A percentile compares a stretch with the other conserved stretches of the same genome.
phyloP scores from a whole-genome alignment of 345 rosid genomes.

The Populus ilicifolia region DNA sequence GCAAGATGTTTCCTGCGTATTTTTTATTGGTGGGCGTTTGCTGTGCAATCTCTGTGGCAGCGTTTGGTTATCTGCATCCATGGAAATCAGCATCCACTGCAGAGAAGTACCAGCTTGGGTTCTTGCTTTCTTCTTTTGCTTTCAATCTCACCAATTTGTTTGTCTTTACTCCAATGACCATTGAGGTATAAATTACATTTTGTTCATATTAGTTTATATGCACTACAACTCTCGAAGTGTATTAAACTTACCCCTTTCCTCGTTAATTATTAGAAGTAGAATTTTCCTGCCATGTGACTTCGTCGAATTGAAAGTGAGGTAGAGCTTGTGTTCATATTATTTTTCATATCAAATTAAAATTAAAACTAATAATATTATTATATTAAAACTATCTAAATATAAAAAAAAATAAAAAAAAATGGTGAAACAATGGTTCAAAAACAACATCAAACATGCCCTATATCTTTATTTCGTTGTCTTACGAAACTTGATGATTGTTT shows the following conservation, averaged over 20 bases:
- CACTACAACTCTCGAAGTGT: background rate
- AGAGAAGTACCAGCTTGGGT: constrained; percentile 92
- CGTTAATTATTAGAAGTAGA: background rate
- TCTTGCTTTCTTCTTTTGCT: constrained; percentile 70
- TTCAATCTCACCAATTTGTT: constrained; percentile 84
- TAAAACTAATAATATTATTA: no score
- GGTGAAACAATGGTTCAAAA: no score
- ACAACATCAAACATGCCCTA: background rate
- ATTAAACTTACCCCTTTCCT: background rate
- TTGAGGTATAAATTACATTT: constrained; percentile 47
- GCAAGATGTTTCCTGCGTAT: constrained; percentile 99
- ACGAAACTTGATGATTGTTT: background rate
- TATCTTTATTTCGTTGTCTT: background rate
- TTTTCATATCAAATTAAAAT: no score
- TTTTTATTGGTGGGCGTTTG: constrained; percentile 74
- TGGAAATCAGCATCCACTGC: constrained; percentile 68
- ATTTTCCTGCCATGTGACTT: background rate
- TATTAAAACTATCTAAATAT: no score
- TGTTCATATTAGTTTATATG: no score
- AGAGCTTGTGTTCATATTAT: no score
- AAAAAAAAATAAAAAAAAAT: no score
- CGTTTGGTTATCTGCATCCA: constrained; percentile 86
- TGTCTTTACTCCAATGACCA: constrained; percentile 90
- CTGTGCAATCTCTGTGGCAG: constrained; percentile 59
- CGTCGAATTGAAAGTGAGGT: no score